Conservation (phyloP, 805 yeast genomes). For the Cyberlindnera maclurae region DNA sequence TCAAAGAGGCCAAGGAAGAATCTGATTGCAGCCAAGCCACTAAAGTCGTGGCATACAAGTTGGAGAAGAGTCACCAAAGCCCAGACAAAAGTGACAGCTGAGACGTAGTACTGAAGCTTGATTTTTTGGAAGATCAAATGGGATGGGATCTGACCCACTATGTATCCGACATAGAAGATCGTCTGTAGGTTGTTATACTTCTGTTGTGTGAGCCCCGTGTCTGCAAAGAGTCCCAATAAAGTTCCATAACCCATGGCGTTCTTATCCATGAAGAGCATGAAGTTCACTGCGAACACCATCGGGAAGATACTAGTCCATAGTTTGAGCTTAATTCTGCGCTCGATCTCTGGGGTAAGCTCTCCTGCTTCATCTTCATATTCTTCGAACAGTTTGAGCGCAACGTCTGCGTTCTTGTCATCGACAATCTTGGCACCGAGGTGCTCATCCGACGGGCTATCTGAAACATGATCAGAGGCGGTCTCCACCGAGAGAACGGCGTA, state of each 20-base stretch:
- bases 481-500: no score
- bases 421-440: no score
- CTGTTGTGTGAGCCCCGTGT: slow-evolving; percentile 6
- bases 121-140: slow-evolving; percentile 7
- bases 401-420: background rate
- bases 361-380: slow-evolving; percentile 6
- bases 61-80: slow-evolving; percentile 2
- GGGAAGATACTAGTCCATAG: slow-evolving; percentile 21
- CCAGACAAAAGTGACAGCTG: slow-evolving; percentile 8
- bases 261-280: slow-evolving; percentile 14
- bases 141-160: slow-evolving; percentile 10
- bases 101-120: slow-evolving; percentile 3
- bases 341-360: slow-evolving; percentile 12
- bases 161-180: slow-evolving; percentile 11
- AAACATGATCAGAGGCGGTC: no score
- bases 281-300: slow-evolving; percentile 10
- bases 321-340: slow-evolving; percentile 7
- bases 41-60: slow-evolving; percentile 4
- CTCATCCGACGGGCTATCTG: no score
- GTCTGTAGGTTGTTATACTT: slow-evolving; percentile 7
- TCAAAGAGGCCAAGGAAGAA: slow-evolving; percentile 16
- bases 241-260: slow-evolving; percentile 13
- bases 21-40: slow-evolving; percentile 7
- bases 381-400: background rate
- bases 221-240: slow-evolving; percentile 10